Evolutionary conservation across 2,329 filamentous ascomycete species (phyloP).

Genomic region (Neofusicoccum sp.): DNA sequence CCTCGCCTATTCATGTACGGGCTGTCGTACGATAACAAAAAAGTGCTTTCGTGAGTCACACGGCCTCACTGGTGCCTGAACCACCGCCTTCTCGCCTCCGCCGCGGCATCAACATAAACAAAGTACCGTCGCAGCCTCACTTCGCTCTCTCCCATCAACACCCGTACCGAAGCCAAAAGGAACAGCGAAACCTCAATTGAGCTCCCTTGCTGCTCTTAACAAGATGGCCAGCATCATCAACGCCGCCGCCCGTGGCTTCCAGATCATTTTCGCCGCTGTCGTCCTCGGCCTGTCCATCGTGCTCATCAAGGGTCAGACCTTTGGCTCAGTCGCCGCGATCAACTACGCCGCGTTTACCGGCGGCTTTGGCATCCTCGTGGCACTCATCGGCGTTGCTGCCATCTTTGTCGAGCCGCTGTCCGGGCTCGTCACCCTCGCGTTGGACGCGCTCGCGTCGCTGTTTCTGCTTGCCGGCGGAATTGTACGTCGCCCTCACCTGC

Average conservation of each 20-base stretch:
- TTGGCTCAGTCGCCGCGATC: conserved; percentile 22
- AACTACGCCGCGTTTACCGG: conserved; percentile 26
- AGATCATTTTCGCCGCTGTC: conserved; percentile 26
- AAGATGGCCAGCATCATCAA: neutral
- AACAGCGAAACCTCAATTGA: neutral
- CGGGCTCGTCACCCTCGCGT: conserved; percentile 22
- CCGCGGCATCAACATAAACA: neutral
- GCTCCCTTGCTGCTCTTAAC: neutral
- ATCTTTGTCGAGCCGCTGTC: conserved; percentile 23
- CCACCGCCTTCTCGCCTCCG: neutral
- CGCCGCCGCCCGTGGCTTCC: conserved; percentile 6
- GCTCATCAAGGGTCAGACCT: conserved; percentile 25
- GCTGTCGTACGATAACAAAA: neutral
- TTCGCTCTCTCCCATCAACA: neutral
- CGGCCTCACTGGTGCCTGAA: neutral
- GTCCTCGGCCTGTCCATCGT: conserved; percentile 28
- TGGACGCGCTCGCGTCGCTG: conserved; percentile 25
- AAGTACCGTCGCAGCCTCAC: neutral
- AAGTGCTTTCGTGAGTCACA: neutral
- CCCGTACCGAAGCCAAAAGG: neutral
- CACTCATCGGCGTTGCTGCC: conserved; percentile 24
- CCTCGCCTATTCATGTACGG: neutral
- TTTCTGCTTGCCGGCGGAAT: conserved; percentile 27
- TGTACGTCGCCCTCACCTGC: conserved; percentile 21
- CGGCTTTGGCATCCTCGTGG: conserved; percentile 24